Base-by-base conservation (phyloP, 257 asterid species). In the Solanum boliviense region DNA sequence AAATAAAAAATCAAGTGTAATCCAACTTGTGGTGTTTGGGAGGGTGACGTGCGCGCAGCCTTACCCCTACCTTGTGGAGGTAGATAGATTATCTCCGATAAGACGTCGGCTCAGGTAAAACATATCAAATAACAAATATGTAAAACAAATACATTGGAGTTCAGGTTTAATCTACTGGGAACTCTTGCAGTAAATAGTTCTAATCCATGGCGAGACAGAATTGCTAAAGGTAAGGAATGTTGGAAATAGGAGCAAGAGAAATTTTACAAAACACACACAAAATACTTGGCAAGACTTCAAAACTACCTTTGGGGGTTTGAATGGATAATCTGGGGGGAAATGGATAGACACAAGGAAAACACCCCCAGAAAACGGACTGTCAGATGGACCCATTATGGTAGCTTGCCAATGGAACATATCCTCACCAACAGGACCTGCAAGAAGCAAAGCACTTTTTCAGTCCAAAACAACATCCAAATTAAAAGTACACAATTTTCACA, bases 341-440 rank as follows among this genome's bases (percentile, higher is more conserved):
- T 94, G 96, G 91, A 94, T 93, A 16, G 93, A 88, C 82, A 93
- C 94, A 27, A 92, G 89, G 90, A 95, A 95, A 38, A 95, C 94
- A 52, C 96, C 98, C 21, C 98, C 98, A 68, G 95, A 35, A 89
- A 93, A 95, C n/a, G 98, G 98, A 90, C 98, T 94, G 44, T 94
- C 98, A 1, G 94, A 74, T 56, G 98, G 98, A 88, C 96, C 96
- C 96, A 94, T 94, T 81, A 94, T 94, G 38, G 98, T 94, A 83
- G 98, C 98, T 89, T 94, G 96, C 96, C 96, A 95, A 35, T 93
- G 95, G 89, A 95, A 95, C 94, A 94, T 94, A 84, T 95, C 98
- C 84, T 91, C 93, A 35, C 95, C 98, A 48, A 94, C 94, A 73
- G 97, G 97, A 38, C 98, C 98, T 95, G 76, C 87, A 48, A 89